A percentile compares a stretch with the other conserved stretches of the same genome.
phyloP scores from a whole-genome alignment of 352 stramenopile genomes.

The Pythium brachiatum region DNA sequence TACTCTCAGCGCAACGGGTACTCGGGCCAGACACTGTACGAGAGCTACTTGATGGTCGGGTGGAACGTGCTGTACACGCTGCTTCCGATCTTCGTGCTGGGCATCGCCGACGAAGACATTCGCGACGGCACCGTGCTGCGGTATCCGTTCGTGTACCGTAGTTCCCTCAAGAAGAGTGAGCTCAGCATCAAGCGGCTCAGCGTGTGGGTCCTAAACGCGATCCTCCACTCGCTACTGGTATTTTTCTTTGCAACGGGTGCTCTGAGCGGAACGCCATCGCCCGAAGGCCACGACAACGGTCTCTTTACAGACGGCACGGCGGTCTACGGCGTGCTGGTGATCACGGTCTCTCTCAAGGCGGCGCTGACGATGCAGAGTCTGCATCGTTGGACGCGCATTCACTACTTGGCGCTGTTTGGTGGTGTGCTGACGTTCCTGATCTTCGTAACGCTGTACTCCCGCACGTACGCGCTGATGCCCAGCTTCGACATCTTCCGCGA shows the following conservation, averaged over 20 bases:
- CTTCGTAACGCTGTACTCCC: conserved; percentile 70
- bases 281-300: conserved; percentile 45
- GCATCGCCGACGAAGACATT: conserved; percentile 83
- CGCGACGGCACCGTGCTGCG: conserved; percentile 60
- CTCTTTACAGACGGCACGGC: conserved; percentile 73
- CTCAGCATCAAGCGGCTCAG: conserved; percentile 55
- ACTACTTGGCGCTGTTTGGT: conserved; percentile 71
- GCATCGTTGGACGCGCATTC: conserved; percentile 67
- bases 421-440: conserved; percentile 64
- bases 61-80: conserved; percentile 96
- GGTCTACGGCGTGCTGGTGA: conserved; percentile 76
- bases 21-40: conserved; percentile 88
- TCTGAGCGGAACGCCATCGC: conserved; percentile 38
- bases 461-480: conserved; percentile 55
- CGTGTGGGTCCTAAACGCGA: conserved; percentile 70
- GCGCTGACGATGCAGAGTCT: conserved; percentile 73
- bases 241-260: conserved; percentile 63
- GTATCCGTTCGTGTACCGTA: conserved; percentile 82
- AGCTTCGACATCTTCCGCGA: conserved; percentile 75
- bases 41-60: conserved; percentile 87
- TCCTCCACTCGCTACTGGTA: conserved; percentile 71
- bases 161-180: conserved; percentile 54
- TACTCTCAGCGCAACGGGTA: conserved; percentile 88
- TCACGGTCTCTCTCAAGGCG: conserved; percentile 74
- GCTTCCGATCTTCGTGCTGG: conserved; percentile 91